Evolutionary conservation across 1,284 basidiomycete genomes (phyloP).

Genomic region (Trichosporon sp.): DNA sequence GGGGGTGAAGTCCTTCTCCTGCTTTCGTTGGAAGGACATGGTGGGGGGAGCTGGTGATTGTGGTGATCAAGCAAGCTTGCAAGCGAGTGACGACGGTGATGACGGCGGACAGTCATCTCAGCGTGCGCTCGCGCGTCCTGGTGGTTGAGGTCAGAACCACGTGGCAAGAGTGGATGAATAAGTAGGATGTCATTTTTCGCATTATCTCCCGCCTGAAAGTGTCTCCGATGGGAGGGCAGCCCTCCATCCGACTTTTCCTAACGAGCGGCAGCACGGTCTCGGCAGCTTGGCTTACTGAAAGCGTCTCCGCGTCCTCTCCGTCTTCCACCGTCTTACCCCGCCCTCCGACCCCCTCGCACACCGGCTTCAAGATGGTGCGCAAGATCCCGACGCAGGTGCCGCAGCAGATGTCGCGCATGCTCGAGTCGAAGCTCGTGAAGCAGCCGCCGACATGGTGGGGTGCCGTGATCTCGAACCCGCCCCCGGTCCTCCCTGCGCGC

Average conservation of each 20-base stretch:
- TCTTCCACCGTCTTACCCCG: neutral
- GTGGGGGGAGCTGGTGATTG: constrained; percentile 23
- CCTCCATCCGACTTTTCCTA: constrained; percentile 33
- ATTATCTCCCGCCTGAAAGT: constrained; percentile 17
- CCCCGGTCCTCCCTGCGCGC: constrained; percentile 77
- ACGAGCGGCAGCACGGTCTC: neutral
- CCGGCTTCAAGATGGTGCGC: constrained; percentile 68
- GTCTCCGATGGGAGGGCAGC: constrained; percentile 13
- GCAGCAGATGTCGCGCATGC: constrained; percentile 79
- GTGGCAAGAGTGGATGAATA: constrained; percentile 23
- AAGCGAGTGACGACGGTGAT: constrained; percentile 11
- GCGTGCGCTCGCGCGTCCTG: constrained; percentile 28
- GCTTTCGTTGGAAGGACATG: constrained; percentile 58
- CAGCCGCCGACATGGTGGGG: constrained; percentile 81
- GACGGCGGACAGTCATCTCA: constrained; percentile 6
- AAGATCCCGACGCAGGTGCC: constrained; percentile 86
- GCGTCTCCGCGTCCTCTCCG: neutral
- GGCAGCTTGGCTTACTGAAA: constrained; percentile 1
- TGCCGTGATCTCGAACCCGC: constrained; percentile 83
- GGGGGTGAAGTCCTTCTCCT: constrained; percentile 61
- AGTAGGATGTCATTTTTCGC: neutral
- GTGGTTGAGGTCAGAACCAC: neutral
- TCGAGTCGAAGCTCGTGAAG: constrained; percentile 70
- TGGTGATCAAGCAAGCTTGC: constrained; percentile 17
- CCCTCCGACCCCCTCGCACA: neutral